Evolutionary conservation across 805 yeast species (phyloP), one percentile per base, ranked within the genome.

Genomic region (Nadsonia fulvescens): DNA sequence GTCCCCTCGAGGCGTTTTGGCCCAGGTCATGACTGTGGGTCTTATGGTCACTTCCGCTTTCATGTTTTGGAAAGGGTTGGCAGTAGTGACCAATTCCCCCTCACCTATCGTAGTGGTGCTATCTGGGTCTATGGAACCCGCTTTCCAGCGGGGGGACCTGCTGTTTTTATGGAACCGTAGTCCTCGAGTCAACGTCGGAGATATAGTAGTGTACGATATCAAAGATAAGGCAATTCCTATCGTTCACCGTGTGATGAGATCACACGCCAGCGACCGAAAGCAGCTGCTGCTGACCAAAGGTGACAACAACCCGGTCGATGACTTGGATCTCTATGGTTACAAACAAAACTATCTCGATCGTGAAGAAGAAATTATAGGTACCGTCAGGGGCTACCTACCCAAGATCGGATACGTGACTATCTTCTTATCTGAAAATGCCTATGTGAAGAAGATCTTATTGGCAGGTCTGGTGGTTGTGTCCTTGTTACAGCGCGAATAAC

Each of bases 91-190:
- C 7, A 70, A 79, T 51, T 70, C 94, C 0, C 72, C 78, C 33
- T 78, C 95, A 2, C 98, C 98, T 12, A 69, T 89, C 13, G 98
- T 89, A 12, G 98, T 89, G 15, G 98, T 89, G 6, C 64, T 89
- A 25, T 82, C 96, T 1, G 98, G 98, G 5, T 86, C 96, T 2
- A 89, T 89, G 98, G 98, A 89, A 49, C 98, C 98, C 2, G 98
- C 98, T 2, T 89, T 89, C 62, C 95, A 89, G 53, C 67, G 98
- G 53, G 98, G 98, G 26, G 98, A 89, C 47, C 73, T 89, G 10
- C 54, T 89, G 34, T 72, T 89, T 42, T 56, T 89, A 30, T 83
- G 93, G 93, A 89, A 89, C 51, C 61, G 95, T 37, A 70, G 74
- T 30, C 43, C 53, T 12, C 47, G 50, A 15, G 68, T 71, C 12